Evolutionary conservation across 441 rosid species (phyloP), one percentile per base, ranked within the genome.

Genomic region (Arabidopsis lyrata): DNA sequence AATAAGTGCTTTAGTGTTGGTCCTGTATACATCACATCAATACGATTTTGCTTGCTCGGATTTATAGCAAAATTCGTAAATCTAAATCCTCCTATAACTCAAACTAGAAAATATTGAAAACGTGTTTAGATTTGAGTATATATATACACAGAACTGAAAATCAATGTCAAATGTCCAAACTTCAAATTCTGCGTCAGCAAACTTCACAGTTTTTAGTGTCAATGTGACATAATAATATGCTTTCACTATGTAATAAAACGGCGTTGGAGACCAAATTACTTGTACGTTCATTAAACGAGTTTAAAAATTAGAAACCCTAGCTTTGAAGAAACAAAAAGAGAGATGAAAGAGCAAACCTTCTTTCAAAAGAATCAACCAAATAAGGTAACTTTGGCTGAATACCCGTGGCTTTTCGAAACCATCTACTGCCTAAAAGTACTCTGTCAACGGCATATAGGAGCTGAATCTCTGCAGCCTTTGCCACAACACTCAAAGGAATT

Each of bases 341-440:
- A 41, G 18, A 59, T 22, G 45, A 34, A 62, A 9, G 63, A 67
- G 55, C 56, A 67, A 84, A 92, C 99, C 98, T 87, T 82, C 83
- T 88, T 84, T 95, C 98, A 79, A 95, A 95, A 18, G 98, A 91
- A 81, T 95, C 98, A 1, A 95, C 93, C 75, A 91, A 61, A 72
- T 95, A 95, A 24, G 98, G 97, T 81, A 89, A 88, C 76, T 88
- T 86, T 22, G 99, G 98, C 73, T 95, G 98, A 82, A 95, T 95
- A 53, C 99, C 97, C 11, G 93, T 86, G 29, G 91, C 93, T 84
- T 92, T 95, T 56, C 99, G 88, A 78, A 92, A 84, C 98, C 99
- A 95, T 82, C 95, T 84, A 70, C 89, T 91, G 54, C 99, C 98
- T 55, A 95, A 67, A 39, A 95, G 85, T 63, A 88, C 85, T 79